Base-by-base conservation (phyloP, 2,329 filamentous ascomycete species). In the Thielaviopsis punctulata region DNA sequence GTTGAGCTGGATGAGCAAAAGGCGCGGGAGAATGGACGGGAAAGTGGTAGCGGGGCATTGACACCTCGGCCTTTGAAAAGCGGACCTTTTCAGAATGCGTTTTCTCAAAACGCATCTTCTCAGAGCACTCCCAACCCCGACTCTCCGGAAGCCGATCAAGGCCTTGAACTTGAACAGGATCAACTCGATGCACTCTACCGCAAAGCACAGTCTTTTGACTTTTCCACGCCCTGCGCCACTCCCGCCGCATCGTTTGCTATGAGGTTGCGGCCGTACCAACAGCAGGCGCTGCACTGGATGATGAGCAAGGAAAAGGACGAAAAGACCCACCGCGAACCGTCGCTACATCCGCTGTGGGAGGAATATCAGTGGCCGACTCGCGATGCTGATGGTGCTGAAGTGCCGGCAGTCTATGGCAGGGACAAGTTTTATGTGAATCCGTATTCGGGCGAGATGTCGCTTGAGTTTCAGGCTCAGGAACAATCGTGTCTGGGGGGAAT, bases 321-420 rank as follows among this genome's bases (percentile, higher is more conserved):
- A 56, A 81, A 79, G 58, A 75, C 78, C 10, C 75, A 79, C 36
- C 78, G 80, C 52, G 80, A 89, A 60, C 71, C 72, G 3, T 95
- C 88, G 0, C 95, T 98, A 86, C 89, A 98, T 65, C 92, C 92
- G 0, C 66, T 98, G 0, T 98, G 92, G 92, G 92, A 98, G 66
- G 86, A 96, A 62, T 98, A 98, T 60, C 64, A 69, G 1, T 98
- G 89, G 88, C 92, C 92, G 0, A 70, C 71, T 0, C 88, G 89
- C 62, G 92, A 98, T 65, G 81, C 84, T 36, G 85, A 96, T 58
- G 89, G 92, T 58, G 78, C 84, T 43, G 77, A 83, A 4, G 62
- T 95, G 10, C 80, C 83, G 0, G 62, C 63, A 18, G 72, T 92
- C 7, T 69, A 77, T 9, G 77, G 74, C 2, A 80, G 88, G 59